These are phyloP conservation scores for Aureobasidium uvarum DNA, from an alignment of 2,329 filamentous ascomycete genomes.

Conservation along the genomic window DNA sequence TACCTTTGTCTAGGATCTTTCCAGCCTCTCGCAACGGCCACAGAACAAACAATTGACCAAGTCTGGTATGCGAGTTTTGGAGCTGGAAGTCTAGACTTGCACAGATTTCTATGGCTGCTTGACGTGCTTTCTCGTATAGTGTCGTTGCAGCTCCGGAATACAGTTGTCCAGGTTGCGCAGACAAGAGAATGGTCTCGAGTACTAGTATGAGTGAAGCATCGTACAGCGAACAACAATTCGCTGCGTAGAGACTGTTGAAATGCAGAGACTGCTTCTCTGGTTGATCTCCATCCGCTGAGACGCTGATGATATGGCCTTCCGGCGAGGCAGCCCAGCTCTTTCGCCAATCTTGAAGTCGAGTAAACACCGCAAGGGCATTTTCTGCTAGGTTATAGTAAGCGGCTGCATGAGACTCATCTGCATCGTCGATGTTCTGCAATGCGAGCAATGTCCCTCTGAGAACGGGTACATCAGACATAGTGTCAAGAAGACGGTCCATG, in stretches of 20 bases:
- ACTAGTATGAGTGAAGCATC: not conserved
- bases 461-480: not conserved
- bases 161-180: not conserved
- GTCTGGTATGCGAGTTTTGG: not conserved
- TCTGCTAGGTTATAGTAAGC: not conserved
- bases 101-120: conserved; percentile 4
- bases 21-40: conserved; percentile 11
- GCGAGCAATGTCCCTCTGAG: not conserved
- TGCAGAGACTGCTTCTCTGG: not conserved
- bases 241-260: not conserved
- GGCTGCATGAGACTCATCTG: not conserved
- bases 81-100: not conserved
- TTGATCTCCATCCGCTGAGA: not conserved
- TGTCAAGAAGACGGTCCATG: conserved; percentile 3
- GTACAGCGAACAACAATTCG: not conserved
- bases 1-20: not conserved
- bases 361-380: not conserved
- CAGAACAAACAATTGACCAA: not conserved
- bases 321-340: not conserved
- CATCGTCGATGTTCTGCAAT: not conserved
- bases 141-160: not conserved
- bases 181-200: not conserved
- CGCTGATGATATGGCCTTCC: not conserved
- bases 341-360: not conserved
- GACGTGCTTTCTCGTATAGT: not conserved